Evolutionary conservation across 2,329 filamentous ascomycete genomes (phyloP).

Genomic region (Grosmannia serpens): DNA sequence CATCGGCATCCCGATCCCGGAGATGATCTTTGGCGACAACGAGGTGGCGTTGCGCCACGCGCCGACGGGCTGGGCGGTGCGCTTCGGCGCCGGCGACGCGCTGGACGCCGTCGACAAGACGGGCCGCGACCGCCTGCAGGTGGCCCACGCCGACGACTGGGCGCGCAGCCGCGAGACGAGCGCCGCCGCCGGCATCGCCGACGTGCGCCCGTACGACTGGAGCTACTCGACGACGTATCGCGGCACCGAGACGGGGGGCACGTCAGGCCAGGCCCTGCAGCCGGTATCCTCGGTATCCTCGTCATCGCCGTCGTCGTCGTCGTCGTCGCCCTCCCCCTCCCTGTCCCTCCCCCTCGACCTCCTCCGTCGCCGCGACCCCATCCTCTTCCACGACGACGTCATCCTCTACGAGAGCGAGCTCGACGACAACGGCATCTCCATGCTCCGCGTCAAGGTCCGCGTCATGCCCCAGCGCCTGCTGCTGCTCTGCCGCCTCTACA

Average conservation of each 20-base stretch:
- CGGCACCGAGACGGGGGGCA: slow-evolving; percentile 41
- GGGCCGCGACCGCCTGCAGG: slow-evolving; percentile 78
- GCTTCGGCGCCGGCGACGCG: slow-evolving; percentile 78
- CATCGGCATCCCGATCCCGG: slow-evolving; percentile 78
- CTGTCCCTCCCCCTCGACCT: slow-evolving; percentile 66
- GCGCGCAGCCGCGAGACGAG: slow-evolving; percentile 55
- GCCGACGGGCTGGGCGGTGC: slow-evolving; percentile 64
- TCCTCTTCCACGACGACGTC: slow-evolving; percentile 93
- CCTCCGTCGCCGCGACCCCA: slow-evolving; percentile 80
- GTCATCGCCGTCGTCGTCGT: too few species aligned
- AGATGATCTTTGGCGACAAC: slow-evolving; percentile 99
- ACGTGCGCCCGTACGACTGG: slow-evolving; percentile 97
- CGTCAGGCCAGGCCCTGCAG: too few species aligned
- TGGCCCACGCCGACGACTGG: slow-evolving; percentile 89
- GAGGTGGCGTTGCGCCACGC: slow-evolving; percentile 62
- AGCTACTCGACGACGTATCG: slow-evolving; percentile 85
- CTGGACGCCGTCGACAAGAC: slow-evolving; percentile 92
- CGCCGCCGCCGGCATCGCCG: slow-evolving; percentile 76
- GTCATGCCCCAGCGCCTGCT: slow-evolving; percentile 87
- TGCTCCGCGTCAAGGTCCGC: slow-evolving; percentile 80
- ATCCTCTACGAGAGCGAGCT: slow-evolving; percentile 95
- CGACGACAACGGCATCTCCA: slow-evolving; percentile 90
- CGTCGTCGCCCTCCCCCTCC: neutral
- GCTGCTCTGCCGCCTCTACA: slow-evolving; percentile 75
- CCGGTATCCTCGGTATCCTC: too few species aligned